Conservation (phyloP, 2,329 filamentous ascomycete species). For the Harringtonia lauricola region DNA sequence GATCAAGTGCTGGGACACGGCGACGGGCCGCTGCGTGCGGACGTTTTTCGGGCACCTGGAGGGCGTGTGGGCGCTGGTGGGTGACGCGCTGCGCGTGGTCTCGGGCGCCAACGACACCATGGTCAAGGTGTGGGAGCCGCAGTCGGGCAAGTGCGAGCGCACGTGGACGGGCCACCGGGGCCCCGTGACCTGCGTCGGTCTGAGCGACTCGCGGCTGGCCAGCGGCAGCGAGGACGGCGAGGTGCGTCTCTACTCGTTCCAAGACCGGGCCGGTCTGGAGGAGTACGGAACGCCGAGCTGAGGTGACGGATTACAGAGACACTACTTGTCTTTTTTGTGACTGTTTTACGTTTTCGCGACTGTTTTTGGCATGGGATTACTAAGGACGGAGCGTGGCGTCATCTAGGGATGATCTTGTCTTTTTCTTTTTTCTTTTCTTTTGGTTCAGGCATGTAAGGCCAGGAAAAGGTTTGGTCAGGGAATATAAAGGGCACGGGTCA, state of each 20-base stretch:
- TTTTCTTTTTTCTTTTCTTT: conserved; percentile 6
- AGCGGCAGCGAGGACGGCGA: conserved; percentile 92
- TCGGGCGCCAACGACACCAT: conserved; percentile 87
- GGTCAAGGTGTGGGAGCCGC: conserved; percentile 90
- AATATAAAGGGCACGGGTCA: too few species aligned
- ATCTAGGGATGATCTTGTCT: background rate
- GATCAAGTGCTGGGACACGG: conserved; percentile 85
- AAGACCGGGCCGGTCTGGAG: conserved; percentile 31
- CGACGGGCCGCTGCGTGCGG: conserved; percentile 68
- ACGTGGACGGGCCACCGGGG: conserved; percentile 87
- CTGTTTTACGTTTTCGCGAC: background rate
- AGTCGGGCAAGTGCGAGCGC: conserved; percentile 81
- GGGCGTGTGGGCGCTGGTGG: conserved; percentile 74
- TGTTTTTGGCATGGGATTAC: too few species aligned
- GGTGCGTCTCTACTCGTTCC: conserved; percentile 74
- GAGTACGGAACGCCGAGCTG: conserved; percentile 40
- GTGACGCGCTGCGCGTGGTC: conserved; percentile 50
- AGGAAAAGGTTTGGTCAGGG: too few species aligned
- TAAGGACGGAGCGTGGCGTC: background rate
- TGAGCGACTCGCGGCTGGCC: conserved; percentile 82
- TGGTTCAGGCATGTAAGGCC: too few species aligned
- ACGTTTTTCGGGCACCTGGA: conserved; percentile 97
- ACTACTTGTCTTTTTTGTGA: too few species aligned
- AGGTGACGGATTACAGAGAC: too few species aligned
- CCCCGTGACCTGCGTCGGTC: conserved; percentile 83